These are phyloP conservation scores for Chlorella variabilis DNA, from an alignment of 163 green algal genomes.

Conservation along the genomic window DNA sequence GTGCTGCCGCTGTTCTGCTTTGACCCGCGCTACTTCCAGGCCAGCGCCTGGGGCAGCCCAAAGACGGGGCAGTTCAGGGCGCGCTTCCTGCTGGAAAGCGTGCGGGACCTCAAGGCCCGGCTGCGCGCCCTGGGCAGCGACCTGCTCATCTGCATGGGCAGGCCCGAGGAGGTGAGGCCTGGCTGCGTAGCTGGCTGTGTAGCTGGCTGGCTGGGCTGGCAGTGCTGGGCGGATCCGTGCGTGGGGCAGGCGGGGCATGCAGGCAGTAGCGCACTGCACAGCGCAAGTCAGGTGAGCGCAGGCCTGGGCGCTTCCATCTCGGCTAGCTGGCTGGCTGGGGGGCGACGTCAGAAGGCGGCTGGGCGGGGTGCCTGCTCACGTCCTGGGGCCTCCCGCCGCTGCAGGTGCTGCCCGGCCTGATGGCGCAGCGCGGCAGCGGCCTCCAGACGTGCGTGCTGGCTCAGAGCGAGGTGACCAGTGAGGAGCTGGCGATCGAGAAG, in stretches of 20 bases:
- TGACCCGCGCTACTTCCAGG: slow-evolving; percentile 80
- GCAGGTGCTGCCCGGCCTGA: slow-evolving; percentile 25
- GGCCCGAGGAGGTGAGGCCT: slow-evolving; percentile 44
- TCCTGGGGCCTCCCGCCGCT: neutral
- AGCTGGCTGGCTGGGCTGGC: no score
- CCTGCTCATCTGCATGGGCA: slow-evolving; percentile 41
- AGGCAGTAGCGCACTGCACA: no score
- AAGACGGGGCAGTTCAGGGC: slow-evolving; percentile 83
- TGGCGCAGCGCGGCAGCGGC: slow-evolving; percentile 11
- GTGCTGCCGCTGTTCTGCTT: slow-evolving; percentile 97
- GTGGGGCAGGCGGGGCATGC: neutral
- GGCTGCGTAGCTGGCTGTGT: no score
- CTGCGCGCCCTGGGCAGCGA: slow-evolving; percentile 39
- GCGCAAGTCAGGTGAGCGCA: no score
- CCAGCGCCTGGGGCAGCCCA: slow-evolving; percentile 60
- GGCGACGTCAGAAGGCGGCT: no score
- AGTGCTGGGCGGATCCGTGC: no score
- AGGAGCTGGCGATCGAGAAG: slow-evolving; percentile 84
- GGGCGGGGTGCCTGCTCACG: no score
- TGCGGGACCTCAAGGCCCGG: slow-evolving; percentile 78
- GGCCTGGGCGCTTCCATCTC: no score
- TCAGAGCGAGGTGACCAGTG: slow-evolving; percentile 82
- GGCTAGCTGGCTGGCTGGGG: no score
- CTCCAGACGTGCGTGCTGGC: slow-evolving; percentile 39
- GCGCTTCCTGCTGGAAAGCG: slow-evolving; percentile 87